Percentiles rank a stretch among this genome's conserved stretches.
phyloP scores from a whole-genome alignment of 2,329 filamentous ascomycete species.

The Microdochium trichocladiopsis region DNA sequence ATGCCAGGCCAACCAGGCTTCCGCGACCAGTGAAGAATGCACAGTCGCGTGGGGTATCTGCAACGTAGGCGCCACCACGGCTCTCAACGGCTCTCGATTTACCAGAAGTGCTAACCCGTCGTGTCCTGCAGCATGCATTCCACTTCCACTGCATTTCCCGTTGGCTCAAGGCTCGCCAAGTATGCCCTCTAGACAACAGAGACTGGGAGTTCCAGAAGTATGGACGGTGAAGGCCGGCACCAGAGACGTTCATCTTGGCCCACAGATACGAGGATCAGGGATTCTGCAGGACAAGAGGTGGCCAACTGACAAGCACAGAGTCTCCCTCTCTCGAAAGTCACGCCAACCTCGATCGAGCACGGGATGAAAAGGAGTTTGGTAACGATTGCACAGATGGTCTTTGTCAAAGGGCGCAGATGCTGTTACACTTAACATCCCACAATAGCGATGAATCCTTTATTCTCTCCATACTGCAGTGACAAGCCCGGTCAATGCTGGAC shows the following conservation, averaged over 20 bases:
- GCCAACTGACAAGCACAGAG: too few relatives aligned
- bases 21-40: constrained; percentile 94
- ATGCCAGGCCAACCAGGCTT: constrained; percentile 97
- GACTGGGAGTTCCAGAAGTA: constrained; percentile 99
- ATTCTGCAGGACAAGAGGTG: neutral
- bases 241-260: too few relatives aligned
- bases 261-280: neutral
- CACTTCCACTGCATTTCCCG: constrained; percentile 99
- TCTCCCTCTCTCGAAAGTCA: too few relatives aligned
- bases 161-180: constrained; percentile 98
- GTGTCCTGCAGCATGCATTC: constrained; percentile 73
- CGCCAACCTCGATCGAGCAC: too few relatives aligned
- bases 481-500: constrained; percentile 16
- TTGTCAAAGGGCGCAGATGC: neutral
- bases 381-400: too few relatives aligned
- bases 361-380: too few relatives aligned
- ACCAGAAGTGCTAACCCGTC: constrained; percentile 23
- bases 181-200: constrained; percentile 93
- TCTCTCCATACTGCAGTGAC: neutral
- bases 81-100: neutral
- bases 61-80: constrained; percentile 62
- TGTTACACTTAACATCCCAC: neutral
- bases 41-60: constrained; percentile 99
- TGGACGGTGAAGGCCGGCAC: constrained; percentile 46
- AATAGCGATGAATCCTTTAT: neutral